Conservation (phyloP, 768 basidiomycete species). For the Erythrobasidium yunnanense region DNA sequence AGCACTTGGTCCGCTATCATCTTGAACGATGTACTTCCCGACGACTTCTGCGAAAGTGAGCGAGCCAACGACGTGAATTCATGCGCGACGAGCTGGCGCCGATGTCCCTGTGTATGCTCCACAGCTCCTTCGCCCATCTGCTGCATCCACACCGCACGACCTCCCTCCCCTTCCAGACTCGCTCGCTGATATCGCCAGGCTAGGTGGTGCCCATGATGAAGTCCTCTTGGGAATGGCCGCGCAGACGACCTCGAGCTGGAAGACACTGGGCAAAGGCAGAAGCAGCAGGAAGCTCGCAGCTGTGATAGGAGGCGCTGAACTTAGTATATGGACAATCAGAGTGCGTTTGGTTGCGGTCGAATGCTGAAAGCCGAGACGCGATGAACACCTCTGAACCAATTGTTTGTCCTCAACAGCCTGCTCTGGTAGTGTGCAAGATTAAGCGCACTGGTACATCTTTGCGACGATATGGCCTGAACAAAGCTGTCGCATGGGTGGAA, state of each 20-base stretch:
- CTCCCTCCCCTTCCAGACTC: slow-evolving; percentile 23
- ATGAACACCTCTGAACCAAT: neutral
- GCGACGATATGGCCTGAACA: slow-evolving; percentile 27
- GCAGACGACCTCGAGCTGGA: slow-evolving; percentile 8
- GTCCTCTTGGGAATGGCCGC: neutral
- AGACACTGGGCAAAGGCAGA: neutral
- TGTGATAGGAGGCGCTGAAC: slow-evolving; percentile 17
- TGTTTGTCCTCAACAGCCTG: slow-evolving; percentile 14
- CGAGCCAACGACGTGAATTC: neutral
- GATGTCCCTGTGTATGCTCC: neutral
- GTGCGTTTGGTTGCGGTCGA: neutral
- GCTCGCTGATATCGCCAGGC: slow-evolving; percentile 27
- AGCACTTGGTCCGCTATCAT: too few relatives aligned
- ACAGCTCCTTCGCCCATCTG: slow-evolving; percentile 13
- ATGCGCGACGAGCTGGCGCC: neutral
- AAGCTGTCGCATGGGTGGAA: slow-evolving; percentile 25
- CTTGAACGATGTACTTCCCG: slow-evolving; percentile 24
- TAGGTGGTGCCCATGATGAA: slow-evolving; percentile 29
- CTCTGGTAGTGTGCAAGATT: slow-evolving; percentile 27
- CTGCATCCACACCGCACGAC: slow-evolving; percentile 28
- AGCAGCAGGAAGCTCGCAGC: slow-evolving; percentile 24
- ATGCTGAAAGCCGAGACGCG: too few relatives aligned
- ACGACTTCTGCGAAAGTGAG: slow-evolving; percentile 21
- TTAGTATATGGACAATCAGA: slow-evolving; percentile 27
- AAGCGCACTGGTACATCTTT: slow-evolving; percentile 24